These are phyloP conservation scores for Allium cepa DNA, from an alignment of 106 monocot genomes.

Conservation along the genomic window DNA sequence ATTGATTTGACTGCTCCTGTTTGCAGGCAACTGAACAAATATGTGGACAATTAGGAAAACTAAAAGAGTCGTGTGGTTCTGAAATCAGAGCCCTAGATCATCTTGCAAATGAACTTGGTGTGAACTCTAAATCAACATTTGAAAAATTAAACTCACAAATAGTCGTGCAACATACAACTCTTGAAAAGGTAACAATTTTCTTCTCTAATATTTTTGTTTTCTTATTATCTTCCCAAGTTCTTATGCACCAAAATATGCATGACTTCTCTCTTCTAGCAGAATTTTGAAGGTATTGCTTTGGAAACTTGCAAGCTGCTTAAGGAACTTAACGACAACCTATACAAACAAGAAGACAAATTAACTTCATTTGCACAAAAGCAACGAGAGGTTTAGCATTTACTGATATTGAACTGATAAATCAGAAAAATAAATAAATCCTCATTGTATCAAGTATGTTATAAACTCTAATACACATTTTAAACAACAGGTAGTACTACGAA, in stretches of 20 bases:
- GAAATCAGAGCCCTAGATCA: constrained; percentile 54
- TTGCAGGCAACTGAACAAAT: constrained; percentile 47
- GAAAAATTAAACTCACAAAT: constrained; percentile 55
- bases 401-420: no score
- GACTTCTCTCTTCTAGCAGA: constrained; percentile 17
- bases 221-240: neutral
- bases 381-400: constrained; percentile 5
- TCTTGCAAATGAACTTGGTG: constrained; percentile 67
- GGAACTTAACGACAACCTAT: constrained; percentile 39
- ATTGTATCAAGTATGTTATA: neutral
- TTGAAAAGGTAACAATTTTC: constrained; percentile 45
- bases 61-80: constrained; percentile 55
- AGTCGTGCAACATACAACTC: constrained; percentile 30
- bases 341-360: constrained; percentile 55
- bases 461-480: neutral
- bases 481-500: constrained; percentile 61
- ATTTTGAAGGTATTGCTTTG: constrained; percentile 40
- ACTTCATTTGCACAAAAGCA: constrained; percentile 37
- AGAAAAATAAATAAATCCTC: neutral
- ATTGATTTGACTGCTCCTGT: neutral
- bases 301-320: constrained; percentile 55
- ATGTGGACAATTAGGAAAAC: constrained; percentile 37
- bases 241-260: neutral
- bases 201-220: neutral
- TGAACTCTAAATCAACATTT: constrained; percentile 48